phyloP scores from a whole-genome alignment of 805 yeast genomes.

The Candida multigemmis region DNA sequence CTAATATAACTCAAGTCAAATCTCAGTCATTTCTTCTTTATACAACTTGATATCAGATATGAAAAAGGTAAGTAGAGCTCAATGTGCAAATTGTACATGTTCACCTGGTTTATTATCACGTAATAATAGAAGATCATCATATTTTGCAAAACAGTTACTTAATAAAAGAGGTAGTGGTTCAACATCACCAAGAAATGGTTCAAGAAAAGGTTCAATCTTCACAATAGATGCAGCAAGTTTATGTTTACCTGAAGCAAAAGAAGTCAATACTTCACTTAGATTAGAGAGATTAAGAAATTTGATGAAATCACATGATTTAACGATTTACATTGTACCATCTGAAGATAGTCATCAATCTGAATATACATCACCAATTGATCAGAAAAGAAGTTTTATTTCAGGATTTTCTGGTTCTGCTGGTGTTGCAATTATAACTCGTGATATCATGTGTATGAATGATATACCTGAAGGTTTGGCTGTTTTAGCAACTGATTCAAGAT shows the following conservation, averaged over 20 bases:
- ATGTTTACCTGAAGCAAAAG: constrained; percentile 33
- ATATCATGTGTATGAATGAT: constrained; percentile 39
- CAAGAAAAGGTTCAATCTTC: constrained; percentile 32
- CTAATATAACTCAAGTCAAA: no score
- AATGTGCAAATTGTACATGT: constrained; percentile 72
- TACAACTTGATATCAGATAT: no score
- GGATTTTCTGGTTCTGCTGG: constrained; percentile 61
- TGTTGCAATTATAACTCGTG: constrained; percentile 48
- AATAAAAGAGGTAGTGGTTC: constrained; percentile 15
- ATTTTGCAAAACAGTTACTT: constrained; percentile 35
- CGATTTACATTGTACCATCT: constrained; percentile 50
- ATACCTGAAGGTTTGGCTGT: constrained; percentile 48
- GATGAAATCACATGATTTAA: constrained; percentile 39
- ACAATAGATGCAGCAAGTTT: constrained; percentile 32
- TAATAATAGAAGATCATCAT: constrained; percentile 50
- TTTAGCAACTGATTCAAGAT: constrained; percentile 53
- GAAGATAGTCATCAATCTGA: constrained; percentile 63
- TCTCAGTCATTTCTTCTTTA: no score
- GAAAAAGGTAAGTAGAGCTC: constrained; percentile 29
- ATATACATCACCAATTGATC: constrained; percentile 45
- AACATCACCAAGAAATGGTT: constrained; percentile 16
- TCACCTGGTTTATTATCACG: constrained; percentile 75
- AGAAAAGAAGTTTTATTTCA: constrained; percentile 45
- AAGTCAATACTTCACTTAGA: constrained; percentile 57
- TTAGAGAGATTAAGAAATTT: constrained; percentile 50